Evolutionary conservation across 805 yeast genomes (phyloP), one percentile per base, ranked within the genome.

Genomic region (Candida railenensis): DNA sequence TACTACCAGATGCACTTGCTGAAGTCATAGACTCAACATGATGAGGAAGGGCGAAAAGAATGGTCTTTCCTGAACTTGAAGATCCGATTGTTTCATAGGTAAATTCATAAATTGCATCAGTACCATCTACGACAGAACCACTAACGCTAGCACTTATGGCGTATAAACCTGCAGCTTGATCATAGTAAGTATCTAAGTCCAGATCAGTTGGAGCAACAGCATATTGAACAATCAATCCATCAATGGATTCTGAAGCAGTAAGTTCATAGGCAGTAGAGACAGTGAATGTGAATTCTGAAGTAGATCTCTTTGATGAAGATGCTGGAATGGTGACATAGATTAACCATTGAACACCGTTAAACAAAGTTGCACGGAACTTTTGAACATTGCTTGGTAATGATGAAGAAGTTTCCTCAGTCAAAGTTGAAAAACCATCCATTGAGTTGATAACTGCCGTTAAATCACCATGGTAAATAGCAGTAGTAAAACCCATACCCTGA

Each of bases 401-500:
- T 1, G 46, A 52, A 34, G 61, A 60, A 14, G 57, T 36, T 50
- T 65, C 71, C 40, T 54, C 48, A n/a, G 52, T 48, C 20, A 66
- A 48, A 19, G 49, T 40, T 9, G 49, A 21, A 25, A 67, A 36
- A 14, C 69, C 70, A 41, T 55, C 47, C 22, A 60, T 49, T 9
- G 67, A 53, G 46, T 59, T 62, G 37, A 67, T 50, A 48, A 66
- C 61, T 2, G 89, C 86, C 22, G 72, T 71, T 54, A 83, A 65
- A 48, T 71, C 66, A 39, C 76, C 76, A 57, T 66, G 58, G 46
- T 77, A 74, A 51, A 84, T 64, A 22, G 83, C 88, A 28, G 96
- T 85, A 14, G 87, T 80, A 51, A 87, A 82, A 4, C 96, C 96
- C 80, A 77, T 76, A 45, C 97, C 97, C 63, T 86, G 91, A 4